Base-by-base conservation (phyloP, 805 yeast genomes). In the Saccharomycopsis babjevae region DNA sequence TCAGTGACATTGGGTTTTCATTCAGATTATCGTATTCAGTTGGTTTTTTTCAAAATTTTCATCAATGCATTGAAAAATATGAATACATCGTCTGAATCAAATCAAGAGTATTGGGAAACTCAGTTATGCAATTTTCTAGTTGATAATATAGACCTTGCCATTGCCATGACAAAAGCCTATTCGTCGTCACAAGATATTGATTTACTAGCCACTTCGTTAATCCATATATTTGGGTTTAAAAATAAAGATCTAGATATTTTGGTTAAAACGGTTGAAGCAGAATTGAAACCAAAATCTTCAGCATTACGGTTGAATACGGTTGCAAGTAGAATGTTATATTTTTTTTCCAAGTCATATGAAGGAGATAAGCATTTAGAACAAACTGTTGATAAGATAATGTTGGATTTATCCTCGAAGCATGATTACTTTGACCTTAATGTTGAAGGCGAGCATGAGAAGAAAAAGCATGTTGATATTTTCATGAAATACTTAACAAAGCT, bases 1-100 rank as follows among this genome's bases (percentile, higher is more conserved):
- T 90, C 92, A 1, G 71, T 89, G 13, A 89, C 94, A 0, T 78
- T 89, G 69, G 94, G 96, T 0, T 88, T 83, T 67, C 89, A 89
- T 67, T 79, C 79, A 25, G 87, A 87, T 68, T 71, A 73, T n/a
- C 78, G 83, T 58, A 83, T 88, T 38, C 74, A 93, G 62, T 74
- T 85, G 13, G 83, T 94, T 0, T 88, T 90, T 68, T 76, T 90
- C 67, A 86, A 86, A 61, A 92, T 90, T 1, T 89, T 90, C 66
- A 82, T 86, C 1, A 83, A 85, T 59, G 86, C 88, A 68, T 73
- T 82, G 65, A 66, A 67, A 76, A 42, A 70, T 70, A 55, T 57
- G 66, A n/a, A 36, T 22, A 54, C 13, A 54, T 66, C 5, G 34
- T 34, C 28, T 20, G 40, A 43, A 64, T 59, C 56, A 63, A 60